A percentile compares a stretch with the other conserved stretches of the same genome.
These are phyloP conservation scores for Oryza longistaminata DNA, from an alignment of 176 grass and related monocot genomes.

Conservation along the genomic window DNA sequence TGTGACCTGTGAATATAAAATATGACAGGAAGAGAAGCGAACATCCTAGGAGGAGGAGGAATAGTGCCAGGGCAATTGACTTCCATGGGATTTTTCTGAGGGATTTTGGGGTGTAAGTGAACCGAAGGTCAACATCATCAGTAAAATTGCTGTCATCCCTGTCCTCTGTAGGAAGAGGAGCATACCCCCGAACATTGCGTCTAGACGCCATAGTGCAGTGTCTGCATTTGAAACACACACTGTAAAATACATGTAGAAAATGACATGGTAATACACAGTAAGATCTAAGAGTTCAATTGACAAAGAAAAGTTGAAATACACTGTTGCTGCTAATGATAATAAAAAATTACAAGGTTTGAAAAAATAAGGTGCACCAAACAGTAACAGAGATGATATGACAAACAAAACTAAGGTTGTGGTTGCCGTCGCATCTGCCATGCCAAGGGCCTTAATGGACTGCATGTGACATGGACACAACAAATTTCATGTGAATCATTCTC, in stretches of 20 bases:
- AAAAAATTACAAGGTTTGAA: too few relatives aligned
- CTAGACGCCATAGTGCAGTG: constrained; percentile 51
- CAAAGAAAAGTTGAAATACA: neutral
- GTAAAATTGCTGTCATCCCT: constrained; percentile 4
- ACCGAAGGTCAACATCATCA: constrained; percentile 66
- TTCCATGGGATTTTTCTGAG: constrained; percentile 74
- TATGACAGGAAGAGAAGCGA: constrained; percentile 72
- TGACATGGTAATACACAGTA: neutral
- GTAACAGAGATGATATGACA: too few relatives aligned
- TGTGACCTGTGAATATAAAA: constrained; percentile 86
- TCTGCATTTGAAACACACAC: neutral
- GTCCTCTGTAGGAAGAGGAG: constrained; percentile 56
- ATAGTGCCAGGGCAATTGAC: constrained; percentile 83
- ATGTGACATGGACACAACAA: too few relatives aligned
- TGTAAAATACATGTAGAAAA: neutral
- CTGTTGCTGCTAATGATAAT: neutral
- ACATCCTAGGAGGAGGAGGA: constrained; percentile 71
- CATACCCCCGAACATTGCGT: constrained; percentile 59
- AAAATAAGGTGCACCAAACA: too few relatives aligned
- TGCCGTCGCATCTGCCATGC: too few relatives aligned
- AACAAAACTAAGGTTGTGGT: too few relatives aligned
- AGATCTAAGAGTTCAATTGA: neutral
- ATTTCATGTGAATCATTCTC: too few relatives aligned
- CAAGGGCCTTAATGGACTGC: too few relatives aligned
- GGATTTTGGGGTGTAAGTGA: constrained; percentile 75